phyloP scores from a whole-genome alignment of 306 rosid species.

The Sicyos baderoa region DNA sequence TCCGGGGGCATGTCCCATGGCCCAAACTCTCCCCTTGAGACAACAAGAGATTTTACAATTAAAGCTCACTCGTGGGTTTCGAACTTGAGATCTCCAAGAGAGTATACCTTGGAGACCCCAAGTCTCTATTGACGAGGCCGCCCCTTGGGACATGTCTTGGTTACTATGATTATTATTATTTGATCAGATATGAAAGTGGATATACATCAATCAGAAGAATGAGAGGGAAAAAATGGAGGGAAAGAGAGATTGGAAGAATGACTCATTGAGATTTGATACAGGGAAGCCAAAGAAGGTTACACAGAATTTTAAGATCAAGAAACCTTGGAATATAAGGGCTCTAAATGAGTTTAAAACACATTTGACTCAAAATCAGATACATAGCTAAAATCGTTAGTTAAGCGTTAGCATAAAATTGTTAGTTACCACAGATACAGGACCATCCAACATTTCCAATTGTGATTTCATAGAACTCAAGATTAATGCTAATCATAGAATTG shows the following conservation, averaged over 20 bases:
- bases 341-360: not conserved
- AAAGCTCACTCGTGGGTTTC: no score
- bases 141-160: no score
- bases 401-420: no score
- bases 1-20: no score
- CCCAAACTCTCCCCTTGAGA: no score
- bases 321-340: not conserved
- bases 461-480: not conserved
- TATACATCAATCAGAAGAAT: conserved; percentile 1
- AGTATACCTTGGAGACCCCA: no score
- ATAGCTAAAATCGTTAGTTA: no score
- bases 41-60: no score
- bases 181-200: not conserved
- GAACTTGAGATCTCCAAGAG: no score
- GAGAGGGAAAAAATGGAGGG: not conserved
- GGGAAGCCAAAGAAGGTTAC: not conserved
- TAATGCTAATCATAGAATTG: not conserved
- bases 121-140: no score
- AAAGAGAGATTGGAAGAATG: not conserved
- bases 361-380: not conserved
- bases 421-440: not conserved
- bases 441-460: not conserved
- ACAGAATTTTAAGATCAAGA: conserved; percentile 1
- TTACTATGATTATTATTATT: not conserved
- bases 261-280: not conserved